A percentile compares a stretch with the other conserved stretches of the same genome.
phyloP scores from a whole-genome alignment of 495 filamentous ascomycete genomes.

The Chaetomium cochliodes region DNA sequence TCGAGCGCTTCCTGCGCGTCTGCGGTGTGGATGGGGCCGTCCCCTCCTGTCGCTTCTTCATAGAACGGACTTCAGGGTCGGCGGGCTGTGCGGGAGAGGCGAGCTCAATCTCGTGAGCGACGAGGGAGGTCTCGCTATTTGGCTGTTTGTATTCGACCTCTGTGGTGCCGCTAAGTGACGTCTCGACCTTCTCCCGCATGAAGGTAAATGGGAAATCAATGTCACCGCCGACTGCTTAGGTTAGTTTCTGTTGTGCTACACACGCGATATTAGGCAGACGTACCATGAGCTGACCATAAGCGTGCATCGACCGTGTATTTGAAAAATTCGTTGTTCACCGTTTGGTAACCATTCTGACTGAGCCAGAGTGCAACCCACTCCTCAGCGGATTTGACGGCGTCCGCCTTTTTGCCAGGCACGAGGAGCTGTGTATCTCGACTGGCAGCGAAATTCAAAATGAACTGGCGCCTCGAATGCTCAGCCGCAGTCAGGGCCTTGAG shows the following conservation, averaged over 20 bases:
- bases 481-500: conserved; percentile 36
- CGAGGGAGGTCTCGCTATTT: conserved; percentile 8
- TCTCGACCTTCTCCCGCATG: conserved; percentile 23
- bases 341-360: conserved; percentile 25
- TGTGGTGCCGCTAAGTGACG: neutral
- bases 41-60: neutral
- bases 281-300: conserved; percentile 31
- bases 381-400: conserved; percentile 36
- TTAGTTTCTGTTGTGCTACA: neutral
- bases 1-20: conserved; percentile 4
- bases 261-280: neutral
- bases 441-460: conserved; percentile 37
- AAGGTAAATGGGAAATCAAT: conserved; percentile 34
- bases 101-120: conserved; percentile 12
- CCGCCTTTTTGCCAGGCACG: conserved; percentile 35
- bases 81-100: conserved; percentile 2
- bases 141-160: neutral
- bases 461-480: conserved; percentile 37
- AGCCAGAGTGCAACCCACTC: conserved; percentile 32
- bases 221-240: conserved; percentile 28
- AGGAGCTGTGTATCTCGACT: conserved; percentile 33
- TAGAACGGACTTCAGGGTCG: neutral
- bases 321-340: conserved; percentile 34
- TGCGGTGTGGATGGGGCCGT: neutral
- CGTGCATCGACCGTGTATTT: conserved; percentile 34